Base-by-base conservation (phyloP, 805 yeast species). In the Saccharomycopsis sp. region DNA sequence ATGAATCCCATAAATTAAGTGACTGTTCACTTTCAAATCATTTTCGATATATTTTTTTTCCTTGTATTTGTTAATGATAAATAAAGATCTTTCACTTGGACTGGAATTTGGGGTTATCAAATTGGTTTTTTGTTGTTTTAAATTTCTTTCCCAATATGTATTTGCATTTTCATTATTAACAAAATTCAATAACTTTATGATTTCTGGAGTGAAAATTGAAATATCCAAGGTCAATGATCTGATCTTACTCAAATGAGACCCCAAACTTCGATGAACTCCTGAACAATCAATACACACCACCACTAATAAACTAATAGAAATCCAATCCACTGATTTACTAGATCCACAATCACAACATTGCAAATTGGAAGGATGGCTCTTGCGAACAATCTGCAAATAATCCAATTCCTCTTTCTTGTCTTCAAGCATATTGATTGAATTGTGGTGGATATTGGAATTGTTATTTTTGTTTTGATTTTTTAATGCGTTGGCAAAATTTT, bases 271-370 rank as follows among this genome's bases (percentile, higher is more conserved):
- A 57, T 88, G 96, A n/a, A 79, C 76, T 0, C 94, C 87, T 0
- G 95, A 77, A 52, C 97, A 88, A 37, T 78, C 76, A 34, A 85
- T 78, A 58, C 97, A 88, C 20, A 89, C 64, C 3, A 79, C 73
- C 21, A 76, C 75, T 40, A 86, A 59, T 31, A 79, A 58, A 51
- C 82, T 87, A 44, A 85, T 65, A 0, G 95, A 83, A 3, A 89
- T 70, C 96, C 96, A 88, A 49, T 87, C 95, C 13, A 83, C 94
- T 12, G 71, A 61, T 13, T 68, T 73, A 0, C 58, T 52, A 2
- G 75, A 54, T 0, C 79, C 79, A 62, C 97, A 88, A 52, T 88
- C 97, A 12, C 84, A 83, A 59, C 97, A 88, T 2, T 49, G 46
- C 3, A 57, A 51, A 52, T 88, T 88, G 25, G 76, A 69, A n/a